A percentile compares a stretch with the other conserved stretches of the same genome.
Evolutionary conservation across 2,329 filamentous ascomycete genomes (phyloP).

Genomic region (Teratosphaeria zuluensis): DNA sequence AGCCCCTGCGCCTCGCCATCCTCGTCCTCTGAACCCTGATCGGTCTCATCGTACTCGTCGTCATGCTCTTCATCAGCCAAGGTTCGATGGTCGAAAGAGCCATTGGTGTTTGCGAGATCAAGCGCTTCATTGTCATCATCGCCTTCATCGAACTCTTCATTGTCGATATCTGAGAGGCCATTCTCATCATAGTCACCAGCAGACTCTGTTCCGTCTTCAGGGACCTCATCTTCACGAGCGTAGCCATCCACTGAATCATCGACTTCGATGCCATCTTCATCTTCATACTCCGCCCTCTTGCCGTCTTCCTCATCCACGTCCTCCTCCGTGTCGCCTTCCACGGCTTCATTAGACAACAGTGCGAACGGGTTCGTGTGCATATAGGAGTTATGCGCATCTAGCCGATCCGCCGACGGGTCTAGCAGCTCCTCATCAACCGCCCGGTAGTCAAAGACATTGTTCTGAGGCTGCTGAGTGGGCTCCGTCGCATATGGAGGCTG

Average conservation of each 20-base stretch:
- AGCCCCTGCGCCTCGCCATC: slow-evolving; percentile 6
- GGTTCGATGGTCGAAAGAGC: slow-evolving; percentile 1
- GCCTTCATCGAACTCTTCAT: slow-evolving; percentile 9
- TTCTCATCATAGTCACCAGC: neutral
- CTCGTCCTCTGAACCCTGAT: slow-evolving; percentile 3
- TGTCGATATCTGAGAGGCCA: slow-evolving; percentile 1
- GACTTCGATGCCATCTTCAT: slow-evolving; percentile 4
- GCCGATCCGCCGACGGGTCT: slow-evolving; percentile 2
- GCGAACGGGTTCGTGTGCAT: slow-evolving; percentile 5
- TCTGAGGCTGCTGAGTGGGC: neutral
- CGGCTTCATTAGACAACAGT: neutral
- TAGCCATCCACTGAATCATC: neutral
- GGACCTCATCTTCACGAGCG: neutral
- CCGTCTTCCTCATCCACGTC: neutral
- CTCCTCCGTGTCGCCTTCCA: neutral
- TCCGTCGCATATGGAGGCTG: neutral
- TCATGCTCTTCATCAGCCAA: slow-evolving; percentile 6
- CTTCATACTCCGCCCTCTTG: slow-evolving; percentile 4
- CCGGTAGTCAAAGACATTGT: slow-evolving; percentile 31
- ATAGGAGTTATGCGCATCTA: slow-evolving; percentile 6
- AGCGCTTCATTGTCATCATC: neutral
- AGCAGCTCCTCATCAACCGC: slow-evolving; percentile 22
- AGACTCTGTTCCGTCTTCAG: neutral
- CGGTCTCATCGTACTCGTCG: slow-evolving; percentile 6
- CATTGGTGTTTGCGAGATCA: neutral